A percentile compares a stretch with the other conserved stretches of the same genome.
Evolutionary conservation across 140 eudicot genomes (phyloP).

Genomic region (Flaveria floridana): DNA sequence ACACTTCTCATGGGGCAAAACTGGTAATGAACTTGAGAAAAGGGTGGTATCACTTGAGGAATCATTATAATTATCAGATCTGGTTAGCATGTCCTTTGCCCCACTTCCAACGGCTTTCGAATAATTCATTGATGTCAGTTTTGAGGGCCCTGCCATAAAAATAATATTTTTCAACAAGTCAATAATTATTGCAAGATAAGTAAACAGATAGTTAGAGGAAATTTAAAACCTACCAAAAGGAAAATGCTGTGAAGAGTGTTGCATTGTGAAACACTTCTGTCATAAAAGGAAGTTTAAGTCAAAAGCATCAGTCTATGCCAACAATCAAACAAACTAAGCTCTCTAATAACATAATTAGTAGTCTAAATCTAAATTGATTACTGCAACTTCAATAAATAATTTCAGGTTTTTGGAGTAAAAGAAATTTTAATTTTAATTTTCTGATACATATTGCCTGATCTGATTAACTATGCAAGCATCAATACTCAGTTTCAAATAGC

Average conservation of each 20-base stretch:
- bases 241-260: conserved; percentile 39
- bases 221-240: conserved; percentile 38
- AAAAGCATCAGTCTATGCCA: conserved; percentile 18
- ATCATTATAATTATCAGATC: conserved; percentile 43
- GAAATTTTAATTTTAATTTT: background rate
- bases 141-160: conserved; percentile 40
- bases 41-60: conserved; percentile 59
- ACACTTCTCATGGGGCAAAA: conserved; percentile 72
- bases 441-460: background rate
- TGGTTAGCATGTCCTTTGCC: conserved; percentile 34
- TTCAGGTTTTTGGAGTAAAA: background rate
- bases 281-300: conserved; percentile 4
- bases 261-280: conserved; percentile 42
- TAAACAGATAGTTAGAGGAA: background rate
- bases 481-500: conserved; percentile 1
- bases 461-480: background rate
- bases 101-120: conserved; percentile 47
- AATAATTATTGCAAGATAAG: conserved; percentile 11
- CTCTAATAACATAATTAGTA: background rate
- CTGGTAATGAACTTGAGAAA: conserved; percentile 78
- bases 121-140: conserved; percentile 36
- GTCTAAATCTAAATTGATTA: background rate
- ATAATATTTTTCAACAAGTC: background rate
- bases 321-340: conserved; percentile 6
- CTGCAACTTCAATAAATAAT: background rate